phyloP scores from a whole-genome alignment of 257 asterid genomes.

The Paulownia fortunei region DNA sequence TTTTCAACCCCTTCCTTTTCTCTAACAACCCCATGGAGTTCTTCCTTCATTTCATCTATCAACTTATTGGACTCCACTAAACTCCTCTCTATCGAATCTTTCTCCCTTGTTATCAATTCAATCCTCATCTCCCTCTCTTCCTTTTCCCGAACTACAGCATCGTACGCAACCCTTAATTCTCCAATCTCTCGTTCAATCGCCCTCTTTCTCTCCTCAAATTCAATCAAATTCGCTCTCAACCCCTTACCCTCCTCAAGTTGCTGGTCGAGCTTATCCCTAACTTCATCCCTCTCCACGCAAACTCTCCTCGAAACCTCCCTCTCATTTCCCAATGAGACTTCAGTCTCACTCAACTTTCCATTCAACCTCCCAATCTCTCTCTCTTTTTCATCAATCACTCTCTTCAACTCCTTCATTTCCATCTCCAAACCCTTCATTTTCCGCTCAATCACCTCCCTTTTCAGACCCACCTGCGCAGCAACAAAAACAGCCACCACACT shows the following conservation, averaged over 20 bases:
- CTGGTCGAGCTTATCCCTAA: constrained; percentile 41
- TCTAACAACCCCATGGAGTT: constrained; percentile 34
- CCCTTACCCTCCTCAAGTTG: constrained; percentile 43
- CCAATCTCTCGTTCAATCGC: constrained; percentile 39
- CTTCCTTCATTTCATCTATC: constrained; percentile 47
- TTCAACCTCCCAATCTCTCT: constrained; percentile 46
- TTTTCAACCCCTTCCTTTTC: constrained; percentile 59
- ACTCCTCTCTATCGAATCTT: constrained; percentile 43
- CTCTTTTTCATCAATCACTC: constrained; percentile 52
- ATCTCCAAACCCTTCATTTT: constrained; percentile 48
- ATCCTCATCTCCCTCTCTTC: constrained; percentile 50
- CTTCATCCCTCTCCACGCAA: constrained; percentile 56
- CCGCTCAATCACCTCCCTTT: constrained; percentile 42
- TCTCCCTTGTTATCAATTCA: constrained; percentile 40
- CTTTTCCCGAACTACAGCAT: constrained; percentile 40
- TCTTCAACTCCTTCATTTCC: constrained; percentile 46
- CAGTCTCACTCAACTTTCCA: constrained; percentile 42
- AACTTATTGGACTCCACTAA: constrained; percentile 40
- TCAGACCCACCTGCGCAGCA: constrained; percentile 47
- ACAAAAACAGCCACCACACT: constrained; percentile 54
- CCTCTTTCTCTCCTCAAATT: constrained; percentile 47
- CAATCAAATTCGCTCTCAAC: constrained; percentile 43
- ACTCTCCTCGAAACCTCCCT: constrained; percentile 41
- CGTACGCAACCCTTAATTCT: constrained; percentile 42
- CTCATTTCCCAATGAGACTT: constrained; percentile 43